These are phyloP conservation scores for Diaporthe vexans DNA, from an alignment of 2,329 filamentous ascomycete genomes.

Conservation along the genomic window DNA sequence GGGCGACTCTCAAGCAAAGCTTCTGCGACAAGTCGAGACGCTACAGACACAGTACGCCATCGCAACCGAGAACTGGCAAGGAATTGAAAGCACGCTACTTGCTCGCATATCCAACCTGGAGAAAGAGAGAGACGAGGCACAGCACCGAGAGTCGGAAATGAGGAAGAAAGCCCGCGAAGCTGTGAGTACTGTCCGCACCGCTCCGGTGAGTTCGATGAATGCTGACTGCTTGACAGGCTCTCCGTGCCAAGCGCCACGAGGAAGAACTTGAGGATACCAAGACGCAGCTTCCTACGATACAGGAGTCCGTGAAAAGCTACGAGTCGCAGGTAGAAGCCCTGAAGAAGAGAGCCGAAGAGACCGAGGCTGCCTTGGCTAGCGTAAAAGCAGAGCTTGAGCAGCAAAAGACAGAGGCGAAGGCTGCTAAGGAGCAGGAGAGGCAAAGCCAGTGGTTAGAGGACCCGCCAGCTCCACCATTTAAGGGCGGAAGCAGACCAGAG, in stretches of 20 bases:
- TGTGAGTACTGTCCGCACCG: constrained; percentile 63
- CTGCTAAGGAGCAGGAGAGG: constrained; percentile 54
- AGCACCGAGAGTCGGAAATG: constrained; percentile 86
- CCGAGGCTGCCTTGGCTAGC: constrained; percentile 75
- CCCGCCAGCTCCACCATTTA: constrained; percentile 57
- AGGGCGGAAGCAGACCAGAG: constrained; percentile 65
- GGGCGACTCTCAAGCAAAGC: constrained; percentile 88
- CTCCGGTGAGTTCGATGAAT: not conserved
- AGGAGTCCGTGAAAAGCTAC: constrained; percentile 73
- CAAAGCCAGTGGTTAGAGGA: constrained; percentile 68
- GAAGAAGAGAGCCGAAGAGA: constrained; percentile 74
- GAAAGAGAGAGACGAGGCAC: constrained; percentile 90
- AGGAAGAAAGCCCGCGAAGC: constrained; percentile 90
- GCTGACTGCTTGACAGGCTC: constrained; percentile 66
- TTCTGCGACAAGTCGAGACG: constrained; percentile 94
- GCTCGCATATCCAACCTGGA: constrained; percentile 84
- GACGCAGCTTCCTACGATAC: constrained; percentile 73
- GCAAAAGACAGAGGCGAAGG: constrained; percentile 55
- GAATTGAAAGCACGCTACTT: constrained; percentile 89
- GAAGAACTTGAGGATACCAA: constrained; percentile 84
- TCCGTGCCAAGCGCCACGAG: constrained; percentile 76
- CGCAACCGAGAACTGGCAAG: constrained; percentile 97
- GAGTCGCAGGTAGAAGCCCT: constrained; percentile 73
- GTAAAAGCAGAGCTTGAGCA: constrained; percentile 64
- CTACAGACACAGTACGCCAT: constrained; percentile 95